phyloP scores from a whole-genome alignment of 2,329 filamentous ascomycete genomes.

The Fusarium sp. region DNA sequence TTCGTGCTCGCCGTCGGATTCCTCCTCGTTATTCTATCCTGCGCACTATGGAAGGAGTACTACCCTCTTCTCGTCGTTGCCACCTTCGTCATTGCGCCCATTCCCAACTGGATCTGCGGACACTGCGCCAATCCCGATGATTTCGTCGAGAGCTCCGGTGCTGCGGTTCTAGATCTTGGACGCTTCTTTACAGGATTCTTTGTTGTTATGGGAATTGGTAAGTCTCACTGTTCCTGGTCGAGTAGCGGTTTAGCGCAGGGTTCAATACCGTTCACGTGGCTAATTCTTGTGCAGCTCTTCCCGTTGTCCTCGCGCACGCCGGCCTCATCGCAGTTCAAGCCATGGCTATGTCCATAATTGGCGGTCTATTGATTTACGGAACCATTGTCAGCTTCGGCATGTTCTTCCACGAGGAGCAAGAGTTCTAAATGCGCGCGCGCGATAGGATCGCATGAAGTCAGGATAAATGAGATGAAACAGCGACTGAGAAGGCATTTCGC shows the following conservation, averaged over 20 bases:
- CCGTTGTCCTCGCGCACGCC: conserved; percentile 87
- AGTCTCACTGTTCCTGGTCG: conserved; percentile 51
- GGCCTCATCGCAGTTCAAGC: conserved; percentile 83
- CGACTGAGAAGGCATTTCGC: neutral
- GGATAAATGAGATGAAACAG: neutral
- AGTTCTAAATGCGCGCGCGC: conserved; percentile 71
- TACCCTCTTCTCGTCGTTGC: conserved; percentile 94
- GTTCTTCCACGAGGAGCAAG: conserved; percentile 98
- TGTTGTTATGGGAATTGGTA: conserved; percentile 97
- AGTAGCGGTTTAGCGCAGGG: neutral
- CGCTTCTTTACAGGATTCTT: conserved; percentile 95
- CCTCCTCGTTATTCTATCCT: conserved; percentile 97
- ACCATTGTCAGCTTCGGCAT: conserved; percentile 98
- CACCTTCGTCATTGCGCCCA: conserved; percentile 91
- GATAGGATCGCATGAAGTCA: neutral
- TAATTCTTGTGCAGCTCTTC: conserved; percentile 73
- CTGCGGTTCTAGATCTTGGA: conserved; percentile 89
- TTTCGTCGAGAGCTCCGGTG: conserved; percentile 87
- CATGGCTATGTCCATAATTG: conserved; percentile 94
- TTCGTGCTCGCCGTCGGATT: conserved; percentile 99
- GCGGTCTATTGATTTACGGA: conserved; percentile 93
- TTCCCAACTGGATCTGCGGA: conserved; percentile 96
- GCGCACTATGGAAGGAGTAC: conserved; percentile 94
- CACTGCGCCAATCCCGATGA: conserved; percentile 93
- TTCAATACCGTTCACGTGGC: conserved; percentile 4